Conservation (phyloP, 2,329 filamentous ascomycete genomes). For the Claviceps arundinis region DNA sequence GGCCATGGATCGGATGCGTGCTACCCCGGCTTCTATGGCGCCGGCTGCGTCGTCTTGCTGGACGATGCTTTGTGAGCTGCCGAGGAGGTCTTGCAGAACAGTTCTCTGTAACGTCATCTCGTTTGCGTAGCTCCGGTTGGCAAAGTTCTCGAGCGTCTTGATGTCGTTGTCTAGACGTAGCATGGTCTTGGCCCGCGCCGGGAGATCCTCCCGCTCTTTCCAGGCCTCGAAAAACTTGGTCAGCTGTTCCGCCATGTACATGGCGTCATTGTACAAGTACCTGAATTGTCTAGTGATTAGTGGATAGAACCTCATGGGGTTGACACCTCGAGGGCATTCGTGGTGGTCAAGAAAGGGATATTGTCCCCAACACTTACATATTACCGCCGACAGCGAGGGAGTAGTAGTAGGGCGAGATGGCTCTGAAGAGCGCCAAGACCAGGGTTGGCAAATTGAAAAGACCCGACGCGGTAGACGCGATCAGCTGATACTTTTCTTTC, state of each 20-base stretch:
- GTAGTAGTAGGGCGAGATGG: conserved; percentile 64
- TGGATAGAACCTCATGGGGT: neutral
- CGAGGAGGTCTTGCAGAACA: conserved; percentile 46
- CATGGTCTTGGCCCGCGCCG: conserved; percentile 36
- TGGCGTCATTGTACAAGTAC: conserved; percentile 55
- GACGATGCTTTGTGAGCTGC: conserved; percentile 45
- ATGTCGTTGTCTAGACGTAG: conserved; percentile 47
- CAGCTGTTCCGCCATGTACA: conserved; percentile 47
- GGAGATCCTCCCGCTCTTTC: conserved; percentile 40
- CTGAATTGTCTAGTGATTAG: conserved; percentile 20
- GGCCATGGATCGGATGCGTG: conserved; percentile 40
- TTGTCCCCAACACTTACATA: conserved; percentile 34
- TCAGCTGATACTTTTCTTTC: conserved; percentile 38
- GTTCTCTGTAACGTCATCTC: conserved; percentile 50
- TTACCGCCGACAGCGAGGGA: conserved; percentile 46
- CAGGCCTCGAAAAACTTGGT: conserved; percentile 34
- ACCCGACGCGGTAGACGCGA: conserved; percentile 54
- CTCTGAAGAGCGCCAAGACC: conserved; percentile 65
- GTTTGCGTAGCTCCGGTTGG: conserved; percentile 45
- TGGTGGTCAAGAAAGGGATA: neutral
- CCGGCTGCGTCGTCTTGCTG: conserved; percentile 41
- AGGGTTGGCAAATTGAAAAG: conserved; percentile 61
- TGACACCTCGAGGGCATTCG: no score
- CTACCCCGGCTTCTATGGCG: conserved; percentile 38
- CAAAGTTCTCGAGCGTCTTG: conserved; percentile 45